phyloP scores from a whole-genome alignment of 352 stramenopile species.

The Thalassiosira oceanica region DNA sequence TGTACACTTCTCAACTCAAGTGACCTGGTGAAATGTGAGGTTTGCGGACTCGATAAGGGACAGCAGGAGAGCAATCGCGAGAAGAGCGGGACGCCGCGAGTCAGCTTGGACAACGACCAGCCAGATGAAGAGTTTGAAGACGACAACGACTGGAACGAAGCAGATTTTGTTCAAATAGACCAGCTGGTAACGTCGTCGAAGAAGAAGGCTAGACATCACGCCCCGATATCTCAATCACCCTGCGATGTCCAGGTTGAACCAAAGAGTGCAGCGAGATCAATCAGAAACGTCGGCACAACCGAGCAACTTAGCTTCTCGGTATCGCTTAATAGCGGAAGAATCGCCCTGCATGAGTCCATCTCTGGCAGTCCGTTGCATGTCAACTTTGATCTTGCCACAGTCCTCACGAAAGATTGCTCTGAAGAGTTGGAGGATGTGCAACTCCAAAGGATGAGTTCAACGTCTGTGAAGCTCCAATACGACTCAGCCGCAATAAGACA shows the following conservation, averaged over 20 bases:
- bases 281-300: background rate
- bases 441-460: slow-evolving; percentile 7
- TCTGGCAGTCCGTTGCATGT: slow-evolving; percentile 36
- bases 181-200: no score
- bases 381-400: slow-evolving; percentile 61
- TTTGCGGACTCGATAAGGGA: background rate
- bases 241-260: no score
- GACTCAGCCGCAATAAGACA: slow-evolving; percentile 22
- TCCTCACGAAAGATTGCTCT: slow-evolving; percentile 48
- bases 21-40: background rate
- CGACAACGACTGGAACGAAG: slow-evolving; percentile 18
- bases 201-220: slow-evolving; percentile 11
- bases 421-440: slow-evolving; percentile 33
- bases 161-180: slow-evolving; percentile 18
- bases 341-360: slow-evolving; percentile 46
- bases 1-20: slow-evolving; percentile 8
- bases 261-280: background rate
- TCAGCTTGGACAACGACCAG: background rate
- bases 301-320: slow-evolving; percentile 52
- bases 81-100: background rate
- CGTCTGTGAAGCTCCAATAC: no score
- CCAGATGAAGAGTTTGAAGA: slow-evolving; percentile 8
- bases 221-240: slow-evolving; percentile 15
- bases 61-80: background rate
- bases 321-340: slow-evolving; percentile 61